Base-by-base conservation (phyloP, 1,284 basidiomycete species). In the Marasmius fiardii region DNA sequence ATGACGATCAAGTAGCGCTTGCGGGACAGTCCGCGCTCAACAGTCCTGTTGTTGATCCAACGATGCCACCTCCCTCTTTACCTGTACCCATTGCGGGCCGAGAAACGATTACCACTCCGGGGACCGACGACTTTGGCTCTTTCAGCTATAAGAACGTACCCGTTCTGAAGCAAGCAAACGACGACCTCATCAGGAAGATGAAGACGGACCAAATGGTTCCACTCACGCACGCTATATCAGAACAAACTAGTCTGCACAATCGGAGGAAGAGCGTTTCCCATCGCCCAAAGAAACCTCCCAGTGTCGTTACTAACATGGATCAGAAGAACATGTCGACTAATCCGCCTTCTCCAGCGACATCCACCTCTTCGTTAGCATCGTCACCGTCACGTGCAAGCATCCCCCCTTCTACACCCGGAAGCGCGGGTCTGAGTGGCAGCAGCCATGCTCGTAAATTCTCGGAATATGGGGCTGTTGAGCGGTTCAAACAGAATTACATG, bases 121-220 rank as follows among this genome's bases (percentile, higher is more conserved):
- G 80, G 14, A 79, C 82, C 64, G 93, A 96, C 63, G 96, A 98
- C 65, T 99, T 99, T 73, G 97, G 97, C 28, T 88, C 94, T 0
- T 99, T 99, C 76, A 95, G 88, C 70, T 99, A 95, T 83, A 98
- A 98, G 80, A 99, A 99, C 66, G 71, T 98, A 48, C 94, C 95
- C 0, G 86, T 98, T 10, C 77, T 99, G 68, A 99, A 99, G 75
- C 95, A 98, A 71, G 95, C 94, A 21, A 99, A 99, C 69, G 97
- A 99, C 71, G 95, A 99, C 68, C 89, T 99, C 62, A 97, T 99
- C 65, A 86, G 93, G 56, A 96, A 97, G 73, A 81, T 99, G 68
- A 88, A 88, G 74, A 91, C 89, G 0, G 90, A 92, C 62, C 89
- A 90, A 64, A 80, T 91, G 73, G 73, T 78, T 1, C 87, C 90